phyloP scores from a whole-genome alignment of 306 rosid genomes.

The Comarum palustre region DNA sequence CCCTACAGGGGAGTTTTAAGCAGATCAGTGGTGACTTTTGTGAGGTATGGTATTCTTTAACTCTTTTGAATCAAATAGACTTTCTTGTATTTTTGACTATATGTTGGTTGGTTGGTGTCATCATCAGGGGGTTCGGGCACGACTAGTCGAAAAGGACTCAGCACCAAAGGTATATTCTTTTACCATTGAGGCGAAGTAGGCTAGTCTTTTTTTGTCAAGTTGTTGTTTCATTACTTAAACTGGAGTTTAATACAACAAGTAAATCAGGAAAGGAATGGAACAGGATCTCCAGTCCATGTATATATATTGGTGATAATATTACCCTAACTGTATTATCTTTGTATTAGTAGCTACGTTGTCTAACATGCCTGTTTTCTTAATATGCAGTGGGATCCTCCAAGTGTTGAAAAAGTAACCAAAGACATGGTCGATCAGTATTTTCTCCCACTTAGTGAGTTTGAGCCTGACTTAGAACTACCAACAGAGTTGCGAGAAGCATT shows the following conservation, averaged over 20 bases:
- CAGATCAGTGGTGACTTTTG: constrained; percentile 67
- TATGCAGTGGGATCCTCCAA: constrained; percentile 96
- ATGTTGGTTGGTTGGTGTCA: constrained; percentile 15
- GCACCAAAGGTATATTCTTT: constrained; percentile 67
- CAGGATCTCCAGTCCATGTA: background rate
- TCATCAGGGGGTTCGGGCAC: constrained; percentile 77
- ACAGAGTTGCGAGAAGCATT: constrained; percentile 62
- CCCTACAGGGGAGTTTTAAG: constrained; percentile 57
- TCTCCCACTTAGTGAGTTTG: constrained; percentile 51
- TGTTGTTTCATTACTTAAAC: background rate
- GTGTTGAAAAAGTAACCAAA: constrained; percentile 60
- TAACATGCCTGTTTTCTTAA: constrained; percentile 6
- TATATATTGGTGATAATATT: no score
- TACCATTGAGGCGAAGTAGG: background rate
- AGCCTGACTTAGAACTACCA: constrained; percentile 73
- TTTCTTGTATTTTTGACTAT: background rate
- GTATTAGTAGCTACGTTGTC: background rate
- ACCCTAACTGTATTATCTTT: background rate
- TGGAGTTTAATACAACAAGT: background rate
- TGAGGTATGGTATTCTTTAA: constrained; percentile 49
- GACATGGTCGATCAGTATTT: constrained; percentile 86
- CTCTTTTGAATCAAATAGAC: constrained; percentile 5
- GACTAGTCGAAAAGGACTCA: constrained; percentile 74
- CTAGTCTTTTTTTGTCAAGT: background rate
- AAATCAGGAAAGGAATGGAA: background rate